Conservation (phyloP, 1,284 basidiomycete genomes). For the Sporisorium sorghi region DNA sequence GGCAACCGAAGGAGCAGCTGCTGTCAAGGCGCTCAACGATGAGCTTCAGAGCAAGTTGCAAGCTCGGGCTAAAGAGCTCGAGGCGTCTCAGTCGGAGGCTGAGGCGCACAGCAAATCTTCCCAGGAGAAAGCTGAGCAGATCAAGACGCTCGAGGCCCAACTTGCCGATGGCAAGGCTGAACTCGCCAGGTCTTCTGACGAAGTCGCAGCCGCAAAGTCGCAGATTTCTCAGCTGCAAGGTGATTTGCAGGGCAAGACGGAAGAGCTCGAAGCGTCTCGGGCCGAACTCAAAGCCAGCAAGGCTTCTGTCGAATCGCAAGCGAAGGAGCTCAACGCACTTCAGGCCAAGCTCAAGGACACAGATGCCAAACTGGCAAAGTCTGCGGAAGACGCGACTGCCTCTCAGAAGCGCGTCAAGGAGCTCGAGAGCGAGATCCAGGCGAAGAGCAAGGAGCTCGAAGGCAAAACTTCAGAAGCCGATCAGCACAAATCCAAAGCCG, state of each 20-base stretch:
- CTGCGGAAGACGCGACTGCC: background rate
- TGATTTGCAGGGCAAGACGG: constrained; percentile 8
- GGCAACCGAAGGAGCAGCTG: constrained; percentile 15
- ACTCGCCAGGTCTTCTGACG: constrained; percentile 13
- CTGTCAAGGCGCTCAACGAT: constrained; percentile 19
- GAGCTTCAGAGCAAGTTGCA: constrained; percentile 27
- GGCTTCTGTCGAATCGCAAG: constrained; percentile 6
- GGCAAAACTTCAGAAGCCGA: constrained; percentile 13
- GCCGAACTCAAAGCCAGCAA: constrained; percentile 17
- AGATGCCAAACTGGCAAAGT: constrained; percentile 10
- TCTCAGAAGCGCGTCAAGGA: constrained; percentile 11
- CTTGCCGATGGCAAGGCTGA: constrained; percentile 16
- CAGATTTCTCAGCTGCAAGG: constrained; percentile 18
- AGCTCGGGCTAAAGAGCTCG: constrained; percentile 20
- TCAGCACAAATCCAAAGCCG: constrained; percentile 12
- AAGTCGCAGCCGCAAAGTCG: constrained; percentile 13
- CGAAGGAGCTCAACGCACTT: constrained; percentile 9
- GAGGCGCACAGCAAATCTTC: constrained; percentile 19
- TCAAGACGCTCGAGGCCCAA: constrained; percentile 26
- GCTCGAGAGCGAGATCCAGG: constrained; percentile 13
- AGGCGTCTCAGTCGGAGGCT: constrained; percentile 16
- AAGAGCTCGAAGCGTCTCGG: constrained; percentile 22
- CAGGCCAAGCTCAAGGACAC: constrained; percentile 11
- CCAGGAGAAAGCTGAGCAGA: constrained; percentile 20
- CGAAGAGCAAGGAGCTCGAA: constrained; percentile 10